phyloP scores from a whole-genome alignment of 257 asterid species.

The Lithospermum erythrorhizon region DNA sequence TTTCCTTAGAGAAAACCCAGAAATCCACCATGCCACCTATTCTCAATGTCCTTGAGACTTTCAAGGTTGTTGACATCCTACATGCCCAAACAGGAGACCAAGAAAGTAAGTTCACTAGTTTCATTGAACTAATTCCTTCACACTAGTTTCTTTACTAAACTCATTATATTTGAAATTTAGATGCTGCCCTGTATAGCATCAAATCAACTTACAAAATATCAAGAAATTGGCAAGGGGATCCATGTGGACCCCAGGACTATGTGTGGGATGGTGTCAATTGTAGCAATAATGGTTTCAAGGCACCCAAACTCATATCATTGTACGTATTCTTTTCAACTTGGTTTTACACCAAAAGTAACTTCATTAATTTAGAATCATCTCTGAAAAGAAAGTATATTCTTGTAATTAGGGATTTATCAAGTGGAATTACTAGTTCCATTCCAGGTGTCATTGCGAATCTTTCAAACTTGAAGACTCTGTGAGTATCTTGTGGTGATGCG shows the following conservation, averaged over 20 bases:
- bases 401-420: constrained; percentile 14
- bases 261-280: constrained; percentile 35
- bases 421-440: constrained; percentile 18
- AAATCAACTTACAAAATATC: constrained; percentile 17
- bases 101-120: constrained; percentile 6
- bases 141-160: neutral
- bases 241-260: constrained; percentile 19
- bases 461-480: constrained; percentile 14
- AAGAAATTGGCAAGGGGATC: constrained; percentile 41
- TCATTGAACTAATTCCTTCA: neutral
- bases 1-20: constrained; percentile 1
- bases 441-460: constrained; percentile 13
- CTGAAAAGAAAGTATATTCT: constrained; percentile 15
- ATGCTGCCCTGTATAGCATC: constrained; percentile 15
- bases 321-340: constrained; percentile 5
- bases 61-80: neutral
- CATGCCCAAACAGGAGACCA: constrained; percentile 1
- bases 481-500: constrained; percentile 13
- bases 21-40: constrained; percentile 14
- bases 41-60: constrained; percentile 10
- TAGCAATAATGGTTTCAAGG: constrained; percentile 5
- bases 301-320: constrained; percentile 23
- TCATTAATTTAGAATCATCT: constrained; percentile 16
- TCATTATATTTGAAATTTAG: constrained; percentile 4
- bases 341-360: constrained; percentile 5